A percentile compares a stretch with the other conserved stretches of the same genome.
Evolutionary conservation across 306 rosid species (phyloP).

Genomic region (Lablab purpureus): DNA sequence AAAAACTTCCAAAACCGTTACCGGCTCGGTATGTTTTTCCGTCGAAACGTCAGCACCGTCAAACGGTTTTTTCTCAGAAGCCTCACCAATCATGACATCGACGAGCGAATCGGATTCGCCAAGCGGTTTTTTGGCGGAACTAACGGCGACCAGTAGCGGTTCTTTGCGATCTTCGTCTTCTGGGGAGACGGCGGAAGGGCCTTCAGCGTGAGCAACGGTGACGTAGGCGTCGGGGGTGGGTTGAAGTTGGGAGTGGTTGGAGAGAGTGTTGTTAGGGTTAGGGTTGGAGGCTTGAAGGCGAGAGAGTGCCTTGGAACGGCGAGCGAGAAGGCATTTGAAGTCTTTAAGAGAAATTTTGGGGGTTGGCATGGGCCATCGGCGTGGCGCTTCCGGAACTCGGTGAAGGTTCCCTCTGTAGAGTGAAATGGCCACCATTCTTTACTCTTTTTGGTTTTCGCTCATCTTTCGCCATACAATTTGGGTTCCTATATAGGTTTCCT

Average conservation of each 20-base stretch:
- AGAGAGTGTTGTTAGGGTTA: constrained; percentile 28
- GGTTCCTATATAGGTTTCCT: constrained; percentile 35
- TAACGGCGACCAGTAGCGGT: constrained; percentile 41
- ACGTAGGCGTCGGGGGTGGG: not conserved
- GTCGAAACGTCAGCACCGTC: constrained; percentile 40
- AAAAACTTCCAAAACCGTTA: constrained; percentile 30
- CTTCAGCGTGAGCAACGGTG: constrained; percentile 52
- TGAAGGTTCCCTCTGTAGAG: constrained; percentile 97
- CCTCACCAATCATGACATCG: constrained; percentile 27
- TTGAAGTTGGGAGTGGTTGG: constrained; percentile 36
- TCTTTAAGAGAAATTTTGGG: constrained; percentile 76
- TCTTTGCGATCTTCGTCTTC: constrained; percentile 40
- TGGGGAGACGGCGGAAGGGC: constrained; percentile 46
- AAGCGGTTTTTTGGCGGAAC: constrained; percentile 44
- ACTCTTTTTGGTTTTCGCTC: not conserved
- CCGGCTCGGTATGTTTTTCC: constrained; percentile 48
- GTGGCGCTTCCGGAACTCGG: constrained; percentile 76
- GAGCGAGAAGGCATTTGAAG: constrained; percentile 72
- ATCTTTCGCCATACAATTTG: constrained; percentile 1
- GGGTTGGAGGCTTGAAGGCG: constrained; percentile 53
- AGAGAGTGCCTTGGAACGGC: constrained; percentile 85
- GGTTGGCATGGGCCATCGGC: constrained; percentile 86
- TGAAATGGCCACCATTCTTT: constrained; percentile 85
- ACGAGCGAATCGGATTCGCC: constrained; percentile 47
- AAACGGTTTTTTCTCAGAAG: constrained; percentile 48